Evolutionary conservation across 495 filamentous ascomycete species (phyloP).

Genomic region (Neurospora sp.): DNA sequence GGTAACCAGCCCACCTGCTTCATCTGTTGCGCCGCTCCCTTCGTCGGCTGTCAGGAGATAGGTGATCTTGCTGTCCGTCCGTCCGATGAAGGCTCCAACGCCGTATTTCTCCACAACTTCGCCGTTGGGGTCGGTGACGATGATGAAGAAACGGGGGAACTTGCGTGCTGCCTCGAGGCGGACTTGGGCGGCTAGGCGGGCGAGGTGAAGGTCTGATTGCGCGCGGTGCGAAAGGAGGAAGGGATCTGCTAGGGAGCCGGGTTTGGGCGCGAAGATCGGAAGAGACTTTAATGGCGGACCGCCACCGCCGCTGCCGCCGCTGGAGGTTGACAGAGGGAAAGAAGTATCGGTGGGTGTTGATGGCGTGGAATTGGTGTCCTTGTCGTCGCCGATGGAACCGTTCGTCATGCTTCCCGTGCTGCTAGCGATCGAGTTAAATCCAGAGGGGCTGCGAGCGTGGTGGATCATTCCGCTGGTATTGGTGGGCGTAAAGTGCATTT

Average conservation of each 20-base stretch:
- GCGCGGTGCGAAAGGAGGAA: constrained; percentile 18
- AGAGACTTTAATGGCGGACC: constrained; percentile 20
- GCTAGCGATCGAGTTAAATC: not conserved
- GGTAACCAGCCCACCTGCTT: constrained; percentile 43
- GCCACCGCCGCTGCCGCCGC: constrained; percentile 1
- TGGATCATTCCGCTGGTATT: not conserved
- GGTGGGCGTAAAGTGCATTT: constrained; percentile 9
- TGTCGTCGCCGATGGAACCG: not conserved
- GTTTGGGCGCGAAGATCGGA: constrained; percentile 34
- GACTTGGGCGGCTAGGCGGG: constrained; percentile 46
- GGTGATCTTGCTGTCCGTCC: constrained; percentile 41
- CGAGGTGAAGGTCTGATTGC: constrained; percentile 36
- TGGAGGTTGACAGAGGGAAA: not conserved
- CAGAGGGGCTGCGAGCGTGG: not conserved
- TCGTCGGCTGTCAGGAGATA: constrained; percentile 51
- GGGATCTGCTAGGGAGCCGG: constrained; percentile 14
- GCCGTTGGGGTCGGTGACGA: constrained; percentile 46
- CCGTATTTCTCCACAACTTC: constrained; percentile 32
- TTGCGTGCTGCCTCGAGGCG: constrained; percentile 46
- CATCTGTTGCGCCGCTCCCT: constrained; percentile 37
- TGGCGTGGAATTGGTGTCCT: not conserved
- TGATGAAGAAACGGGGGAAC: constrained; percentile 39
- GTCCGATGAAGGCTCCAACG: constrained; percentile 50
- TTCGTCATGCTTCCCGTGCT: not conserved
- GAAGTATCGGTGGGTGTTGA: constrained; percentile 10